Evolutionary conservation across 192 early-diverging fungal species (phyloP).

Genomic region (Podochytrium sp.): DNA sequence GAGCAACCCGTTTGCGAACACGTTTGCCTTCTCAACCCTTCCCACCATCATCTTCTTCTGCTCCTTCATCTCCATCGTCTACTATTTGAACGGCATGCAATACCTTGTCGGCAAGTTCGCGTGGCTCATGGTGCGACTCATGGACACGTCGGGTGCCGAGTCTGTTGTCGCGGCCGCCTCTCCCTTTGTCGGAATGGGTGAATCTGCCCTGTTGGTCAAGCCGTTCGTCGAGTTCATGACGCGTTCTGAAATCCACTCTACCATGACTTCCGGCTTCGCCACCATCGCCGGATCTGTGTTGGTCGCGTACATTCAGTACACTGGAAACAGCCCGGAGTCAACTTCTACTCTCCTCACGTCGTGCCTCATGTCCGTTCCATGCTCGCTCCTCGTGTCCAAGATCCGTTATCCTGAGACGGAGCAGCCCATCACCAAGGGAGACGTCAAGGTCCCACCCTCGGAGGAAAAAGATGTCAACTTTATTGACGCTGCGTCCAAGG

Average conservation of each 20-base stretch:
- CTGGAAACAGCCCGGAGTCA: conserved; percentile 57
- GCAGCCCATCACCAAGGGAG: conserved; percentile 74
- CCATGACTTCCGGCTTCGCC: conserved; percentile 89
- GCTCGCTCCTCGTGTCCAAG: conserved; percentile 82
- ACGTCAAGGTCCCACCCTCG: conserved; percentile 60
- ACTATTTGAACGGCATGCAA: conserved; percentile 85
- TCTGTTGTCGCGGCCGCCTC: conserved; percentile 83
- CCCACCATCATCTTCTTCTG: conserved; percentile 91
- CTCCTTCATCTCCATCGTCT: conserved; percentile 79
- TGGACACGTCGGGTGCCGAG: conserved; percentile 82
- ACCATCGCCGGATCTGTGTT: conserved; percentile 82
- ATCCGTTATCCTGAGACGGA: conserved; percentile 84
- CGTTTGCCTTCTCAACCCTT: conserved; percentile 74
- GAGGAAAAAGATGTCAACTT: conserved; percentile 72
- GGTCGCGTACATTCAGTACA: conserved; percentile 67
- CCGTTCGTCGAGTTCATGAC: conserved; percentile 86
- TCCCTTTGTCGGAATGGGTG: conserved; percentile 83
- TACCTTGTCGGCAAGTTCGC: conserved; percentile 74
- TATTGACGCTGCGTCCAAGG: conserved; percentile 81
- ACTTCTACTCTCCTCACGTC: conserved; percentile 72
- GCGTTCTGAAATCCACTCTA: conserved; percentile 80
- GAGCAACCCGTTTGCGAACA: conserved; percentile 28
- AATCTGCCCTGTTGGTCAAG: conserved; percentile 79
- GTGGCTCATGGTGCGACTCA: conserved; percentile 63
- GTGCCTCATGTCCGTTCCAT: conserved; percentile 91